Base-by-base conservation (phyloP, 2,329 filamentous ascomycete species). In the Monilinia fructigena region DNA sequence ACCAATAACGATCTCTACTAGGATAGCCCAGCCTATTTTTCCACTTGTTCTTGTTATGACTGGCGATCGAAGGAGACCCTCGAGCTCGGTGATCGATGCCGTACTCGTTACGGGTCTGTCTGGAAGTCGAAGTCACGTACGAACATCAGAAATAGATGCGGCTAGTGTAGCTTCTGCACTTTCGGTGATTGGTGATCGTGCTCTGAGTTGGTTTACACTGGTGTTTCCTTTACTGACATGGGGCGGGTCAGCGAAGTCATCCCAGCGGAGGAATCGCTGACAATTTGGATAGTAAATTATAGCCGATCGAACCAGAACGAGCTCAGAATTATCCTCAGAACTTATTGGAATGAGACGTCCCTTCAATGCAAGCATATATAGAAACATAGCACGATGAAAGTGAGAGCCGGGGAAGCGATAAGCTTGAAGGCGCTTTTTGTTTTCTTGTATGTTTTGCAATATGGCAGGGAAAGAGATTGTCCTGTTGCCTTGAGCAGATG, bases 281-380 rank as follows among this genome's bases (percentile, higher is more conserved):
- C 55, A 58, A 58, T 28, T 58, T 11, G 26, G 23, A n/a, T 58
- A n/a, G 18, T 58, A 58, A 7, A 58, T 58, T 45, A 8, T 31
- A 31, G 55, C 55, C 10, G 10, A 58, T 45, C 40, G 40, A 31
- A 58, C 18, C n/a, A 18, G 26, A 47, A 28, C 5, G 11, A 58
- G 42, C 8, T 47, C 40, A 18, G 23, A 5, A 28, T 31, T 16
- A 20, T 16, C 40, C 0, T 18, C 40, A 0, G 16, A 31, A 3
- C 2, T 58, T 8, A 47, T 4, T 47, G 55, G 55, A 58, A 58
- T 45, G 10, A 45, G 10, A n/a, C 3, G 1, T 28, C 16, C 40
- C 1, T 31, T 20, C 18, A 58, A n/a, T n/a, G 40, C 23, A 58
- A 23, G 6, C 40, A 31, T 28, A 10, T 31, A 58, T 14, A 58